phyloP scores from a whole-genome alignment of 2,329 filamentous ascomycete genomes.

The Pleoardoris graminearum region DNA sequence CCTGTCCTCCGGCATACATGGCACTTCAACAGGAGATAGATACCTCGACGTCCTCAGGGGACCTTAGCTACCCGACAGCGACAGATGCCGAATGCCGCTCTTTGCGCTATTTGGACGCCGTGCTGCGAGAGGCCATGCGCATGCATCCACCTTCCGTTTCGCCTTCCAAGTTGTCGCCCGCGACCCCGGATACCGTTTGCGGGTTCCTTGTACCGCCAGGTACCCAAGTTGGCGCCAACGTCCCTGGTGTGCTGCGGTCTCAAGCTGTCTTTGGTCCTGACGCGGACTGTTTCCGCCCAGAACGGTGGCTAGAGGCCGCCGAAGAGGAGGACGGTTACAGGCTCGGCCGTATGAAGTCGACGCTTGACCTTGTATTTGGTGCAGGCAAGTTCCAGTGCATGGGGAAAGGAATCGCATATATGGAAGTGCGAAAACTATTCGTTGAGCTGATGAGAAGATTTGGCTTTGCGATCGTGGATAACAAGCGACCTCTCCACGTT shows the following conservation, averaged over 20 bases:
- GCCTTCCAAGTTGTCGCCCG: slow-evolving; percentile 34
- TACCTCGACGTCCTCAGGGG: slow-evolving; percentile 35
- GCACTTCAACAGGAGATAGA: slow-evolving; percentile 53
- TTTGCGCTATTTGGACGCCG: slow-evolving; percentile 52
- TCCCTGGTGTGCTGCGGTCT: slow-evolving; percentile 38
- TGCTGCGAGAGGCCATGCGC: slow-evolving; percentile 53
- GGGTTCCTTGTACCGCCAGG: slow-evolving; percentile 41
- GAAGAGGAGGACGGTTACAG: slow-evolving; percentile 25
- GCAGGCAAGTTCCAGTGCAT: slow-evolving; percentile 43
- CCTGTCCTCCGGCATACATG: slow-evolving; percentile 49
- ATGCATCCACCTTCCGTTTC: slow-evolving; percentile 49
- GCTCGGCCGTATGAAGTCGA: slow-evolving; percentile 36
- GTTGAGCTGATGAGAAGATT: slow-evolving; percentile 47
- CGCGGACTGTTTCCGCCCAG: slow-evolving; percentile 52
- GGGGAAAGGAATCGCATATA: slow-evolving; percentile 37
- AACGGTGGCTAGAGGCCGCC: slow-evolving; percentile 49
- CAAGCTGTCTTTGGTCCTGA: slow-evolving; percentile 45
- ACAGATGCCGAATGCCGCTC: slow-evolving; percentile 48
- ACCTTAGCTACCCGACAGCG: slow-evolving; percentile 44
- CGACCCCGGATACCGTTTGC: slow-evolving; percentile 39
- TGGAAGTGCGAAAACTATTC: slow-evolving; percentile 47
- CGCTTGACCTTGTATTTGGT: slow-evolving; percentile 44
- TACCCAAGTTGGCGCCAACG: slow-evolving; percentile 40
- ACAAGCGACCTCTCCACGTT: neutral
- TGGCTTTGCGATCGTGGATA: slow-evolving; percentile 36